Evolutionary conservation across 2,329 filamentous ascomycete species (phyloP).

Genomic region (Aspergillus spinulosporus): DNA sequence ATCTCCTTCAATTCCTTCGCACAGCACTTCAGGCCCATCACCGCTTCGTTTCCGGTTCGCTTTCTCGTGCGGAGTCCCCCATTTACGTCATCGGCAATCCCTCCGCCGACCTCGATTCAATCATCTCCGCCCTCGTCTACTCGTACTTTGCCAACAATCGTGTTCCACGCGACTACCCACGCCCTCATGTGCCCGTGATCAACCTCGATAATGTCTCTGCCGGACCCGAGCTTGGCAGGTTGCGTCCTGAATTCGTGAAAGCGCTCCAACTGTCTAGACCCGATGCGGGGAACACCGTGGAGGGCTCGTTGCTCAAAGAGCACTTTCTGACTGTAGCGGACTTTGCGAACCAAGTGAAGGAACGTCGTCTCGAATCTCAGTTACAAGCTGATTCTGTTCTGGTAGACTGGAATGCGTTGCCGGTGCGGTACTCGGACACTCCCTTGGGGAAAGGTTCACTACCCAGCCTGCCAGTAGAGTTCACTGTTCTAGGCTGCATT

Average conservation of each 20-base stretch:
- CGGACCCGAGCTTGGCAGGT: conserved; percentile 50
- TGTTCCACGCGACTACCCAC: conserved; percentile 25
- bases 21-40: conserved; percentile 34
- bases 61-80: conserved; percentile 26
- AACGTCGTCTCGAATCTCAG: conserved; percentile 6
- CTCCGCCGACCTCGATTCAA: conserved; percentile 62
- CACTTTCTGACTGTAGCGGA: conserved; percentile 45
- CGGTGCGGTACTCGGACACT: conserved; percentile 46
- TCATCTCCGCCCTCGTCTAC: conserved; percentile 62
- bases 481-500: conserved; percentile 55
- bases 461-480: conserved; percentile 42
- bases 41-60: conserved; percentile 26
- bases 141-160: conserved; percentile 55
- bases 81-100: conserved; percentile 48
- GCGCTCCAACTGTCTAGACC: conserved; percentile 51
- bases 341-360: conserved; percentile 29
- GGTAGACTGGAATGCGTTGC: conserved; percentile 50
- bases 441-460: conserved; percentile 49
- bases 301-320: conserved; percentile 30
- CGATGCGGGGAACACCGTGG: conserved; percentile 27
- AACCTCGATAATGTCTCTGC: conserved; percentile 54
- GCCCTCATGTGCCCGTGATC: conserved; percentile 58
- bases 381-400: conserved; percentile 33
- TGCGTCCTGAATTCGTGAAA: conserved; percentile 61
- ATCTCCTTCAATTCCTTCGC: conserved; percentile 41